A percentile compares a stretch with the other conserved stretches of the same genome.
phyloP scores from a whole-genome alignment of 306 rosid genomes.

The Sicyos edulis region DNA sequence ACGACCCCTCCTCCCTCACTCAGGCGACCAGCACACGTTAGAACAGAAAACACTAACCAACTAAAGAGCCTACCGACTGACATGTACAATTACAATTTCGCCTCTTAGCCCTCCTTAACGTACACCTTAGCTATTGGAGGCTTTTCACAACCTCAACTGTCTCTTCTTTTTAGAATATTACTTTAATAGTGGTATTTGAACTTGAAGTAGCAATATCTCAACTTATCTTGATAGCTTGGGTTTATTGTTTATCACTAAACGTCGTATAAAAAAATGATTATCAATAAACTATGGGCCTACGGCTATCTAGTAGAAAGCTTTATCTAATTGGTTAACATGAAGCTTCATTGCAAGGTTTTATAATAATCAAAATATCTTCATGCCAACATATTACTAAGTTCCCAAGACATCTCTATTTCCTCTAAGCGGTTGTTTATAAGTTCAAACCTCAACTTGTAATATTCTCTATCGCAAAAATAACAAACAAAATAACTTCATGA shows the following conservation, averaged over 20 bases:
- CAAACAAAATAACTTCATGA: background rate
- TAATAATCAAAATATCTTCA: too few relatives aligned
- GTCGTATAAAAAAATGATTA: background rate
- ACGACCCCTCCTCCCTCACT: too few relatives aligned
- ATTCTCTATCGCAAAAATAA: background rate
- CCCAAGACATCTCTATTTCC: background rate
- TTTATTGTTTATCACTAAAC: too few relatives aligned
- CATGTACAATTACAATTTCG: too few relatives aligned
- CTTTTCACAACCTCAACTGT: background rate
- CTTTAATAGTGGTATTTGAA: background rate
- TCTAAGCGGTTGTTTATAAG: background rate
- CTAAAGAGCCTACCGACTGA: too few relatives aligned
- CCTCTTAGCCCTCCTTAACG: too few relatives aligned
- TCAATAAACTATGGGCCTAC: background rate
- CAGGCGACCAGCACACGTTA: too few relatives aligned
- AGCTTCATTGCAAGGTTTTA: background rate
- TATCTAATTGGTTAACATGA: background rate
- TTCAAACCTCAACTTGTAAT: background rate
- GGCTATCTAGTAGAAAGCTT: background rate
- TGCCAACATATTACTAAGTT: background rate
- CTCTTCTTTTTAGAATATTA: background rate
- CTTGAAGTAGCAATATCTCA: background rate
- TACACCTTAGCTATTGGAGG: too few relatives aligned
- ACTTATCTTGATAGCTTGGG: background rate
- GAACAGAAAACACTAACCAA: too few relatives aligned